Conservation (phyloP, 2,329 filamentous ascomycete genomes). For the Leptographium galeiforme region DNA sequence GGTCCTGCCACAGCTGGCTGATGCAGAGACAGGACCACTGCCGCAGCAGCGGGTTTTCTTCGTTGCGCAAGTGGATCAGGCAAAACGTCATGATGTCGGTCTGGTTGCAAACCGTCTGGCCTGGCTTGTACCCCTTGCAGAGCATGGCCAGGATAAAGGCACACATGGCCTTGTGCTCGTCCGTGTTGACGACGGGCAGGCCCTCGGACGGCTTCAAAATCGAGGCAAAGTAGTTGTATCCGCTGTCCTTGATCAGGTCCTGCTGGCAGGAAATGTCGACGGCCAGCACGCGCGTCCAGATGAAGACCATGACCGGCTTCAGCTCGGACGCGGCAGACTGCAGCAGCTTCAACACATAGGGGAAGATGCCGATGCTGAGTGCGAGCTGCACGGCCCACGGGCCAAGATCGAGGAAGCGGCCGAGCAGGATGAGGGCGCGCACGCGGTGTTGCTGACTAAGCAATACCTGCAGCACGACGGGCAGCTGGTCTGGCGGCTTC, state of each 20-base stretch:
- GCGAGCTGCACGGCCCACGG: constrained; percentile 98
- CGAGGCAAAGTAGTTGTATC: constrained; percentile 90
- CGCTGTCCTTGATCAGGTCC: constrained; percentile 91
- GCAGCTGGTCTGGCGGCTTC: constrained; percentile 84
- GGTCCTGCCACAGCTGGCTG: constrained; percentile 85
- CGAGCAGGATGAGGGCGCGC: constrained; percentile 78
- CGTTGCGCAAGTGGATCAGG: constrained; percentile 67
- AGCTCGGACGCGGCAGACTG: constrained; percentile 90
- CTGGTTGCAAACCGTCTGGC: constrained; percentile 81
- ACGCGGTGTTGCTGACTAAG: constrained; percentile 91
- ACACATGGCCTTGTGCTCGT: constrained; percentile 97
- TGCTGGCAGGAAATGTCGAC: constrained; percentile 90
- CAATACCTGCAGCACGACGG: constrained; percentile 89
- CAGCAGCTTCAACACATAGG: constrained; percentile 91
- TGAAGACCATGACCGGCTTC: constrained; percentile 98
- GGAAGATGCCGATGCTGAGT: constrained; percentile 94
- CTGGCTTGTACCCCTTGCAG: constrained; percentile 86
- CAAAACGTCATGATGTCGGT: constrained; percentile 85
- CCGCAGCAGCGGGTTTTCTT: constrained; percentile 74
- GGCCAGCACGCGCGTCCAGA: constrained; percentile 91
- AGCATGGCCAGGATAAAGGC: constrained; percentile 96
- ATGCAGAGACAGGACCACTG: constrained; percentile 96
- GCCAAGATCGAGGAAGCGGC: constrained; percentile 85
- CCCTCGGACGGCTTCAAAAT: constrained; percentile 77
- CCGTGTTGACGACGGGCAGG: constrained; percentile 74